Base-by-base conservation (phyloP, 1,284 basidiomycete genomes). In the Laetiporus sulphureus region DNA sequence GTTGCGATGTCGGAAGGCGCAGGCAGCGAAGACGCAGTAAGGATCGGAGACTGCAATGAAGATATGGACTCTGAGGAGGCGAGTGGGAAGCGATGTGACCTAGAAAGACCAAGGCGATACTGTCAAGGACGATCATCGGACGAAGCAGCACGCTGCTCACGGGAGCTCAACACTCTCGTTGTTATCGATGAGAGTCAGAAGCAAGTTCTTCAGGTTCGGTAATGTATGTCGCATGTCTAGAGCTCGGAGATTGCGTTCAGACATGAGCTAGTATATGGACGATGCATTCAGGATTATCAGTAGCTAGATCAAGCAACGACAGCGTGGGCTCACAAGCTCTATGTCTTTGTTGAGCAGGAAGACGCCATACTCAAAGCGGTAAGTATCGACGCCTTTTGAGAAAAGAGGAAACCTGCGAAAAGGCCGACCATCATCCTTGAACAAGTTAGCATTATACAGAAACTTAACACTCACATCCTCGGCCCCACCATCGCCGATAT, bases 321-420 rank as follows among this genome's bases (percentile, higher is more conserved):
- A 41, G 27, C 40, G 32, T 54, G n/a, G n/a, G n/a, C 77, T 53
- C 53, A 93, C 91, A 74, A 92, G 73, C 67, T 99, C 95, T 50
- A 99, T 92, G 61, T 99, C 75, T 67, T 99, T 99, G 70, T 99
- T 99, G 29, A 99, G 71, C 36, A 99, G 66, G 60, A 96, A 99
- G 3, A 98, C 93, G 7, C 85, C 96, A 65, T 99, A 99, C 61
- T 99, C 95, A 61, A 96, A 99, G 21, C 96, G 76, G 64, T 98
- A 98, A 31, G 83, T 83, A 61, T 99, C 96, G 42, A 97, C 92
- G 8, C 93, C 92, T 63, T 82, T 90, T 0, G 88, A 86, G 60
- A 93, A 98, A 25, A 99, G 68, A 8, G 95, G 94, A 61, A 96
- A 97, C 72, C 91, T 93, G 48, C 29, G 10, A 32, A 52, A 36